A percentile compares a stretch with the other conserved stretches of the same genome.
phyloP scores from a whole-genome alignment of 2,329 filamentous ascomycete genomes.

The Cladosporium sphaerospermum region DNA sequence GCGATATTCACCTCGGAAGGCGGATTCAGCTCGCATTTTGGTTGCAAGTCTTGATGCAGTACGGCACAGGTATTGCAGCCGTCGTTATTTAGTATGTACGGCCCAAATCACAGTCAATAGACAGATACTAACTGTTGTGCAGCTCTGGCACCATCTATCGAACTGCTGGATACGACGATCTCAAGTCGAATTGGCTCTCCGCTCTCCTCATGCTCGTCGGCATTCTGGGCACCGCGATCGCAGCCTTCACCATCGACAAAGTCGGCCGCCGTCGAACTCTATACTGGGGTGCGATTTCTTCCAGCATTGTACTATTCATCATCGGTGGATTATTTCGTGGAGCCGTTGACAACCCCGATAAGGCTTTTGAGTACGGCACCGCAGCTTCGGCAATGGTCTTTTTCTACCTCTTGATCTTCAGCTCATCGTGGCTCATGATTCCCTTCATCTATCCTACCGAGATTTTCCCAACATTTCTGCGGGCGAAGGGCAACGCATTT shows the following conservation, averaged over 20 bases:
- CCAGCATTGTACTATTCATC: constrained; percentile 21
- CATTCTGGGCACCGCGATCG: constrained; percentile 26
- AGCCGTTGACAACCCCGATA: constrained; percentile 4
- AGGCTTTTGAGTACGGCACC: constrained; percentile 26
- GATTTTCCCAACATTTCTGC: constrained; percentile 14
- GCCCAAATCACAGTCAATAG: constrained; percentile 18
- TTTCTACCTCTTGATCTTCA: constrained; percentile 28
- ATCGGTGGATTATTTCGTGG: constrained; percentile 14
- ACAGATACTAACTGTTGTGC: constrained; percentile 18
- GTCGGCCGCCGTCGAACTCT: constrained; percentile 33
- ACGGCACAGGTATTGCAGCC: constrained; percentile 27
- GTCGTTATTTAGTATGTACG: constrained; percentile 16
- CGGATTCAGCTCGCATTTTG: constrained; percentile 26
- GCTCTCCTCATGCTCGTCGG: constrained; percentile 24
- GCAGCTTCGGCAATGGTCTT: constrained; percentile 30
- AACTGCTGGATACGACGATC: constrained; percentile 25
- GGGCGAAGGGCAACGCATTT: constrained; percentile 14
- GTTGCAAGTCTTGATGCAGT: constrained; percentile 29
- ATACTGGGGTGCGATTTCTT: constrained; percentile 31
- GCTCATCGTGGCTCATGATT: constrained; percentile 27
- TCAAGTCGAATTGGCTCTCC: constrained; percentile 26
- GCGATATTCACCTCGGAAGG: constrained; percentile 9
- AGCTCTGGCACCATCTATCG: constrained; percentile 24
- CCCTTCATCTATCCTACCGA: constrained; percentile 21
- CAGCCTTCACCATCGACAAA: constrained; percentile 31